A percentile compares a stretch with the other conserved stretches of the same genome.
Evolutionary conservation across 345 rosid genomes (phyloP).

Genomic region (Kandelia obovata): DNA sequence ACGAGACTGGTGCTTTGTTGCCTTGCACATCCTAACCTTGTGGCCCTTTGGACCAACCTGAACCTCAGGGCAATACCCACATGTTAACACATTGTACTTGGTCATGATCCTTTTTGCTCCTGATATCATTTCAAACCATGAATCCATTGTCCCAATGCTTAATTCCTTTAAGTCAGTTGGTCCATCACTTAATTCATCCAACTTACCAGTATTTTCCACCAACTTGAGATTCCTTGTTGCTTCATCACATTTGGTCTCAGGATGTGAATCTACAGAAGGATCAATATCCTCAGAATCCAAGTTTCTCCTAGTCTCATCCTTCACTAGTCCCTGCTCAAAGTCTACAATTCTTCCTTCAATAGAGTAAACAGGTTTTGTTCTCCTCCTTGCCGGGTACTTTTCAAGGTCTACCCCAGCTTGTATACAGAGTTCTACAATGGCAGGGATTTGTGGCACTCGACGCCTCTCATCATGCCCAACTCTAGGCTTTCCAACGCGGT

Average conservation of each 20-base stretch:
- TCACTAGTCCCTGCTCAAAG: slow-evolving; percentile 45
- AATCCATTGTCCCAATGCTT: slow-evolving; percentile 45
- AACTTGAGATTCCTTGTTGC: slow-evolving; percentile 8
- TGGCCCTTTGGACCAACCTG: slow-evolving; percentile 55
- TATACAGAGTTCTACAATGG: slow-evolving; percentile 75
- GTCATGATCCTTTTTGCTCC: slow-evolving; percentile 40
- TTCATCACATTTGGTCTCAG: slow-evolving; percentile 15
- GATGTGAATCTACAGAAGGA: slow-evolving; percentile 5
- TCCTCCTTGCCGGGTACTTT: slow-evolving; percentile 60
- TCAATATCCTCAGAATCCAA: not conserved
- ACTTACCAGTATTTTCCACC: slow-evolving; percentile 3
- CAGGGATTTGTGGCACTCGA: slow-evolving; percentile 48
- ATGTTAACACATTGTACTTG: slow-evolving; percentile 45
- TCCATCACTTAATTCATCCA: slow-evolving; percentile 12
- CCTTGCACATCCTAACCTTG: slow-evolving; percentile 44
- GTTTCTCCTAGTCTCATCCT: slow-evolving; percentile 16
- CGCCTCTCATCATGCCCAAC: slow-evolving; percentile 61
- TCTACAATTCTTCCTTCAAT: slow-evolving; percentile 86
- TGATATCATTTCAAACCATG: slow-evolving; percentile 38
- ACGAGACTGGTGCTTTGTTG: slow-evolving; percentile 57
- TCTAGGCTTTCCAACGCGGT: slow-evolving; percentile 81
- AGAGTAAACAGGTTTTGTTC: slow-evolving; percentile 76
- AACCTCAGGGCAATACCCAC: slow-evolving; percentile 50
- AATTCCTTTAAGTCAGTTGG: slow-evolving; percentile 34
- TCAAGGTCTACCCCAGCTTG: slow-evolving; percentile 77